These are phyloP conservation scores for Backusella liffmaniae DNA, from an alignment of 192 early-diverging fungal species.

Conservation along the genomic window DNA sequence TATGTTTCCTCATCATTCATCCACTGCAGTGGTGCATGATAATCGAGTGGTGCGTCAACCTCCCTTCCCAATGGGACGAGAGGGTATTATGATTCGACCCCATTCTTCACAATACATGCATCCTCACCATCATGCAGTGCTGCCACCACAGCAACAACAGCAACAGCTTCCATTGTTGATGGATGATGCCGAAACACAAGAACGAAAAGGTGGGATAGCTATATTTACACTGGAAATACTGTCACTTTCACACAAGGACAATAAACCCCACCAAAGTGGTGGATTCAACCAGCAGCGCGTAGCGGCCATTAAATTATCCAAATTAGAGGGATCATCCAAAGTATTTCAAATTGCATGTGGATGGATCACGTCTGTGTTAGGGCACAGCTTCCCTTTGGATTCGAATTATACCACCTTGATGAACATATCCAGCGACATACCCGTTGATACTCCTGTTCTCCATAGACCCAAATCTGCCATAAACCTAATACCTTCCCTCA, in stretches of 20 bases:
- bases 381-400: slow-evolving; percentile 4
- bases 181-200: background rate
- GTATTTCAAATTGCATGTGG: slow-evolving; percentile 34
- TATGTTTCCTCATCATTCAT: slow-evolving; percentile 15
- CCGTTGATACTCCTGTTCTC: background rate
- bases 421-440: slow-evolving; percentile 5
- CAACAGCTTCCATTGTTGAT: background rate
- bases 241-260: slow-evolving; percentile 14
- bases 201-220: slow-evolving; percentile 15
- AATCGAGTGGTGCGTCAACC: background rate
- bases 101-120: background rate
- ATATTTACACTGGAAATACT: slow-evolving; percentile 31
- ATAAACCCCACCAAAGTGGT: background rate
- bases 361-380: slow-evolving; percentile 25
- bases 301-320: slow-evolving; percentile 24
- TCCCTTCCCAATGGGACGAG: background rate
- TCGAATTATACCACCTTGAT: background rate
- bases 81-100: background rate
- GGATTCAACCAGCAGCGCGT: slow-evolving; percentile 14
- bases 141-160: background rate
- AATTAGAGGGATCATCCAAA: slow-evolving; percentile 31
- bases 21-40: slow-evolving; percentile 6
- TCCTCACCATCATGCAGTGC: background rate
- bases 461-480: slow-evolving; percentile 11
- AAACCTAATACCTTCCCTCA: slow-evolving; percentile 1